Conservation (phyloP, 169 alveolate species). For the Ophryocystis elektroscirrha region DNA sequence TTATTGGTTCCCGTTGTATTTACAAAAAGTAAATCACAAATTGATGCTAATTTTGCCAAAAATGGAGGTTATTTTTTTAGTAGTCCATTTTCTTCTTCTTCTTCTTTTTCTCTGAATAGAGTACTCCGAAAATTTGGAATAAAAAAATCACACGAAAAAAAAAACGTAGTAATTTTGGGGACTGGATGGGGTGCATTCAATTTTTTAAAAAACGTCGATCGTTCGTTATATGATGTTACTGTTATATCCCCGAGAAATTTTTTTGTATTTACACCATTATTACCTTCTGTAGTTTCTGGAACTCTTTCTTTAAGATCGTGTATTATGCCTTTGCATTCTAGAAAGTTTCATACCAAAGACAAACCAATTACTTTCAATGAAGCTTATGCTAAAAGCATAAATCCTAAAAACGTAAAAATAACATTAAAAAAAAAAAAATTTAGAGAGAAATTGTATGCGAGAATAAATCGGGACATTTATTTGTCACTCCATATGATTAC, state of each 20-base stretch:
- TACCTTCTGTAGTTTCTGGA: constrained; percentile 24
- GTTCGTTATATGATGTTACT: constrained; percentile 11
- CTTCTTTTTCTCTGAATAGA: no score
- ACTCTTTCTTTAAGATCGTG: constrained; percentile 19
- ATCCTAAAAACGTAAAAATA: background rate
- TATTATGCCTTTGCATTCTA: constrained; percentile 3
- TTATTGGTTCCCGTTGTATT: no score
- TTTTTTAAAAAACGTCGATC: constrained; percentile 11
- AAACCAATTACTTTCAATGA: background rate
- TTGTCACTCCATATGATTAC: constrained; percentile 13
- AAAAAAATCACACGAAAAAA: no score
- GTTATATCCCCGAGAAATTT: constrained; percentile 20
- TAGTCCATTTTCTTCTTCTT: no score
- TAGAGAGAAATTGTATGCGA: constrained; percentile 3
- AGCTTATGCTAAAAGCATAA: constrained; percentile 1
- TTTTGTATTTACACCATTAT: constrained; percentile 21
- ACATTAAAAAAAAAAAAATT: background rate
- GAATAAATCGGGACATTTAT: constrained; percentile 1
- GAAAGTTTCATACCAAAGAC: constrained; percentile 3
- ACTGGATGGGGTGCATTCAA: constrained; percentile 23
- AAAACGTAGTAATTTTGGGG: constrained; percentile 18
- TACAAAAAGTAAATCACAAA: no score
- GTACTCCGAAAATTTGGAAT: no score
- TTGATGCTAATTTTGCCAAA: no score
- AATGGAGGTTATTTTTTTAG: no score